Evolutionary conservation across 2,329 filamentous ascomycete genomes (phyloP).

Genomic region (Epichloe uncinata): DNA sequence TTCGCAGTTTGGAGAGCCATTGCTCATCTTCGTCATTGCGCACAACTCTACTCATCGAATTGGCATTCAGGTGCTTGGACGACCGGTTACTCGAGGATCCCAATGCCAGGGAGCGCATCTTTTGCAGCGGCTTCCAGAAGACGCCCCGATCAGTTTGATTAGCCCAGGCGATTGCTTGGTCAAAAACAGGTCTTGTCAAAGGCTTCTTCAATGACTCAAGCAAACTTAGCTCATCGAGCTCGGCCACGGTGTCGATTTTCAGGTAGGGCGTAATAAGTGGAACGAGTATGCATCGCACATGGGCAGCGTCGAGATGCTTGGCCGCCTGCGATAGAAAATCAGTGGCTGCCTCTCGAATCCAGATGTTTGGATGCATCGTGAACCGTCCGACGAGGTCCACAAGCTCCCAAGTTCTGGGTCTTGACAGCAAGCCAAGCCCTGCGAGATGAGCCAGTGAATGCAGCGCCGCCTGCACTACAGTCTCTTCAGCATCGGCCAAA

Average conservation of each 20-base stretch:
- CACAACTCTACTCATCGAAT: slow-evolving; percentile 46
- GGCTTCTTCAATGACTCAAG: slow-evolving; percentile 77
- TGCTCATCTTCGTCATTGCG: slow-evolving; percentile 90
- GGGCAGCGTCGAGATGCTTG: slow-evolving; percentile 62
- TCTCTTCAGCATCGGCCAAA: slow-evolving; percentile 82
- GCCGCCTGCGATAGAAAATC: slow-evolving; percentile 71
- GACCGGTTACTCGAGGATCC: slow-evolving; percentile 43
- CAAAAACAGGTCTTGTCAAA: slow-evolving; percentile 64
- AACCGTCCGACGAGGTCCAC: slow-evolving; percentile 74
- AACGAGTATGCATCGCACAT: slow-evolving; percentile 69
- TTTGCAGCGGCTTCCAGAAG: slow-evolving; percentile 74
- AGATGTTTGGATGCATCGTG: slow-evolving; percentile 84
- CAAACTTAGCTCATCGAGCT: slow-evolving; percentile 58
- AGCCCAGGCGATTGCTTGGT: slow-evolving; percentile 79
- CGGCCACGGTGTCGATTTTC: slow-evolving; percentile 52
- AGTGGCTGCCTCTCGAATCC: slow-evolving; percentile 83
- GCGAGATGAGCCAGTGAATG: slow-evolving; percentile 82
- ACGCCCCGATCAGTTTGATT: slow-evolving; percentile 63
- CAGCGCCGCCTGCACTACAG: slow-evolving; percentile 81
- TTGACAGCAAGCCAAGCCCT: slow-evolving; percentile 73
- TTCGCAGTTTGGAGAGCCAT: slow-evolving; percentile 77
- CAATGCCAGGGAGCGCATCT: slow-evolving; percentile 51
- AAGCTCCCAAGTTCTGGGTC: slow-evolving; percentile 75
- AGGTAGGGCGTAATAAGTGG: slow-evolving; percentile 74
- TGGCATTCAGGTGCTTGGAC: slow-evolving; percentile 40